Conservation (phyloP, 2,329 filamentous ascomycete species). For the Aspergillus neotritici region DNA sequence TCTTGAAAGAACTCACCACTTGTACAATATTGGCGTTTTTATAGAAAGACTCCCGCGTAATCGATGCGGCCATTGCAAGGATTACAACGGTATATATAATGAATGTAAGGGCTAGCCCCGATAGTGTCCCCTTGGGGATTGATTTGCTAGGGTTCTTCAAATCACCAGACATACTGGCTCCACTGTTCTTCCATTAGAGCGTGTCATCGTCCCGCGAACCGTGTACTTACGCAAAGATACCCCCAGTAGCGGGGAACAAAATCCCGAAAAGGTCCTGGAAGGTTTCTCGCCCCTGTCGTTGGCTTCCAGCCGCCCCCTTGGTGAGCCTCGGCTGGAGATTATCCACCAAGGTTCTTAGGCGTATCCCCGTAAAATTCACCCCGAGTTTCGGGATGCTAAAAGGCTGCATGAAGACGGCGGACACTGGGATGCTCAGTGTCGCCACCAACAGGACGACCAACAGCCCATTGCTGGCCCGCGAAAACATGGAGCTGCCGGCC, state of each 20-base stretch:
- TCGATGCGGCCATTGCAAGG: conserved; percentile 69
- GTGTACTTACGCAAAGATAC: conserved; percentile 49
- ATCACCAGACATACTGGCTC: conserved; percentile 87
- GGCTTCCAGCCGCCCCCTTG: conserved; percentile 56
- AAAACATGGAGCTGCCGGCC: conserved; percentile 72
- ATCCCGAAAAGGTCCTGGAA: conserved; percentile 83
- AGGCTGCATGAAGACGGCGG: conserved; percentile 62
- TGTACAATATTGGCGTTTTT: conserved; percentile 74
- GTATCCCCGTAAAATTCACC: conserved; percentile 74
- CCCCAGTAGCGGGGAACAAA: conserved; percentile 66
- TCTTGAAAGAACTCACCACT: conserved; percentile 44
- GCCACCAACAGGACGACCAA: conserved; percentile 65
- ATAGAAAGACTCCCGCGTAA: conserved; percentile 68
- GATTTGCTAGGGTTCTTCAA: conserved; percentile 74
- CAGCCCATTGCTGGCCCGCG: conserved; percentile 71
- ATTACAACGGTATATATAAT: conserved; percentile 70
- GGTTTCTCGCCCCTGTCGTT: conserved; percentile 58
- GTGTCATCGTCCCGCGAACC: conserved; percentile 42
- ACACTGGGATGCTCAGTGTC: conserved; percentile 75
- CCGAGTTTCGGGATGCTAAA: conserved; percentile 59
- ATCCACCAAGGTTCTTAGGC: conserved; percentile 60
- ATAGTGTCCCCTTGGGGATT: conserved; percentile 78
- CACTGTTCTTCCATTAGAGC: conserved; percentile 42
- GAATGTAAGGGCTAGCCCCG: conserved; percentile 70
- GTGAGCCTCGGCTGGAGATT: conserved; percentile 67